Base-by-base conservation (phyloP, 495 filamentous ascomycete genomes). In the Apiosordaria backusii region DNA sequence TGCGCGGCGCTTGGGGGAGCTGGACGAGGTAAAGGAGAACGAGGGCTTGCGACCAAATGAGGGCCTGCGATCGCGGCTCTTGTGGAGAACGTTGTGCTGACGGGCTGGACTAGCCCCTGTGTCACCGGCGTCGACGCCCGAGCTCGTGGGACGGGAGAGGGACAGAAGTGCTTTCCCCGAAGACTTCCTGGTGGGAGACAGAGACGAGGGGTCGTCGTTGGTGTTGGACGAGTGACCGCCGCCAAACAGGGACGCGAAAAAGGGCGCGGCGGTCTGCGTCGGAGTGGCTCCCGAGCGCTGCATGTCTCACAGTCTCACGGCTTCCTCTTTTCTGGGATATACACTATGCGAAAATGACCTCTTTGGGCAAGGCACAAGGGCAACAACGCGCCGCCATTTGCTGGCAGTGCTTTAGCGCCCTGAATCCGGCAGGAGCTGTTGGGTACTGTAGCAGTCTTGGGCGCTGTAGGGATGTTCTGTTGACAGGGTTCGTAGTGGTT, bases 51-150 rank as follows among this genome's bases (percentile, higher is more conserved):
- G 76, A 53, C 75, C 72, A 67, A 81, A 80, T 50, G 81, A 83
- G 63, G 77, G 74, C 40, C 77, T 76, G 65, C 79, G 79, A 53
- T 83, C 80, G 68, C 76, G 78, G 54, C 81, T 79, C 70, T 83
- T 82, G 65, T 72, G 76, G 54, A 78, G 70, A 50, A 75, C 67
- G 71, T 76, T 77, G 40, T 66, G 72, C 59, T 74, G 71, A 21
- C 68, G 71, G 35, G 35, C 35, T 24, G 71, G 71, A 22, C 63
- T 71, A 23, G 24, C 60, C 50, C 60, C 61, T 55, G 66, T 10
- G 65, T 23, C 52, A 55, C 57, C 57, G 16, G 22, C 22, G 40
- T 57, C 19, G 60, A 77, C 77, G 50, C 76, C 78, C 15, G 77
- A 76, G 64, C 78, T 80, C 24, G 75, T 75, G 5, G 76, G 80